A percentile compares a stretch with the other conserved stretches of the same genome.
These are phyloP conservation scores for Forsythia suspensa DNA, from an alignment of 257 asterid genomes.

Conservation along the genomic window DNA sequence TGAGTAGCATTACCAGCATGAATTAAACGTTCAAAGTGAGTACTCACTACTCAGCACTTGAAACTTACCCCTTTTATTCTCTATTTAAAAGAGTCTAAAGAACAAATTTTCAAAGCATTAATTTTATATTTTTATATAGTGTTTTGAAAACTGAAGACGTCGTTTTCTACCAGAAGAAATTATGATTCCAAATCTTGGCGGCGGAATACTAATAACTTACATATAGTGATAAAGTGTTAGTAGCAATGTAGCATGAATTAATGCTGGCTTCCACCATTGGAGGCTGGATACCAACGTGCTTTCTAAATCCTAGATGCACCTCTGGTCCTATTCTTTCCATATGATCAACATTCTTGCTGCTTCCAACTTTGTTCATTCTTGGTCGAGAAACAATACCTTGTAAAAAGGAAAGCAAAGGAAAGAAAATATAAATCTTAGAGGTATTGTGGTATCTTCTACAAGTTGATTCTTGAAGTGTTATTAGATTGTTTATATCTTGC, in stretches of 20 bases:
- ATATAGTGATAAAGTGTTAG: neutral
- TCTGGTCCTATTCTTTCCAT: neutral
- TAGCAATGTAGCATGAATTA: neutral
- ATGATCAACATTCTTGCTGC: neutral
- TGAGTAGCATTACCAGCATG: neutral
- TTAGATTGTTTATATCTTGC: conserved; percentile 12
- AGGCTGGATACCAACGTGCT: neutral
- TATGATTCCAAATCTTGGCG: neutral
- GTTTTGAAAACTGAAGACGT: neutral
- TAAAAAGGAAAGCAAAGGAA: neutral
- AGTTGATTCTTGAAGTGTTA: neutral
- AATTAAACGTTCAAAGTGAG: neutral
- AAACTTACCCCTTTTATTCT: neutral
- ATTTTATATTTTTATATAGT: neutral
- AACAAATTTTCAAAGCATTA: neutral
- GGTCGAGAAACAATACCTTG: neutral
- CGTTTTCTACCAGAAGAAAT: neutral
- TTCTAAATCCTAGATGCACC: conserved; percentile 1
- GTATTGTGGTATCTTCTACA: neutral
- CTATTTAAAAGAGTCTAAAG: neutral
- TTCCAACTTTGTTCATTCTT: conserved; percentile 14
- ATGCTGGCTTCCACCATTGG: neutral
- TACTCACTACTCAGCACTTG: neutral
- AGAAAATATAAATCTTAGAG: neutral
- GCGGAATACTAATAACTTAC: neutral